Percentiles rank a stretch among this genome's conserved stretches.
These are phyloP conservation scores for thale cress (Arabidopsis thaliana) DNA, from an alignment of 345 rosid species.

Conservation along the genomic window DNA sequence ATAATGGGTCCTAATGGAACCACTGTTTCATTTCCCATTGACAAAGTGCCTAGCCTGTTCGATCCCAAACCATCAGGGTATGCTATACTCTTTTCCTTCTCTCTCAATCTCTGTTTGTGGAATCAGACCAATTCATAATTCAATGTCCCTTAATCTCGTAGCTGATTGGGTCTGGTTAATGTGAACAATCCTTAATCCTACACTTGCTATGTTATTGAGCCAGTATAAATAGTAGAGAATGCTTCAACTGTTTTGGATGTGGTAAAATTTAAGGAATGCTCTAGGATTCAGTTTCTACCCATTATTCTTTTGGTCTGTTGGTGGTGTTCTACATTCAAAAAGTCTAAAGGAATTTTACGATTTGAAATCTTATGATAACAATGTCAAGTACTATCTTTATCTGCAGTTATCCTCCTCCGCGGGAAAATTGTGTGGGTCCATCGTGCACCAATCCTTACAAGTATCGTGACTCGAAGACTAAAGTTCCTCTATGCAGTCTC, in stretches of 20 bases:
- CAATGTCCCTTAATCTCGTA: constrained; percentile 2
- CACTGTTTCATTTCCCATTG: constrained; percentile 78
- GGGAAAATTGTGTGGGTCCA: constrained; percentile 89
- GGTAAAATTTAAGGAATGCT: background rate
- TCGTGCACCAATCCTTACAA: constrained; percentile 73
- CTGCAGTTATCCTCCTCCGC: constrained; percentile 87
- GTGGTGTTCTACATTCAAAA: background rate
- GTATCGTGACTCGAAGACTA: constrained; percentile 89
- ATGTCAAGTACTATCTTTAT: constrained; percentile 4
- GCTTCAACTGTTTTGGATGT: constrained; percentile 1
- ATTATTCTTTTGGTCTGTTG: constrained; percentile 4
- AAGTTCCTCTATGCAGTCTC: constrained; percentile 92
- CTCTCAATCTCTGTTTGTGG: background rate
- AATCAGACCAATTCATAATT: constrained; percentile 10
- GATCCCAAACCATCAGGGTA: constrained; percentile 67
- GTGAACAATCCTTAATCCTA: background rate
- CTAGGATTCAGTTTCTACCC: no score
- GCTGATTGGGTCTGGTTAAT: constrained; percentile 7
- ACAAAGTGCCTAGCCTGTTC: constrained; percentile 80
- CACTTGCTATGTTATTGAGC: background rate
- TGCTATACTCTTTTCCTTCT: constrained; percentile 14
- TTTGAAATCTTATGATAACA: no score
- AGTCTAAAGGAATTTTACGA: background rate
- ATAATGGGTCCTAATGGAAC: constrained; percentile 75
- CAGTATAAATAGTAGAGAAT: background rate